Base-by-base conservation (phyloP, 2,329 filamentous ascomycete species). In the Scedosporium apiospermum region DNA sequence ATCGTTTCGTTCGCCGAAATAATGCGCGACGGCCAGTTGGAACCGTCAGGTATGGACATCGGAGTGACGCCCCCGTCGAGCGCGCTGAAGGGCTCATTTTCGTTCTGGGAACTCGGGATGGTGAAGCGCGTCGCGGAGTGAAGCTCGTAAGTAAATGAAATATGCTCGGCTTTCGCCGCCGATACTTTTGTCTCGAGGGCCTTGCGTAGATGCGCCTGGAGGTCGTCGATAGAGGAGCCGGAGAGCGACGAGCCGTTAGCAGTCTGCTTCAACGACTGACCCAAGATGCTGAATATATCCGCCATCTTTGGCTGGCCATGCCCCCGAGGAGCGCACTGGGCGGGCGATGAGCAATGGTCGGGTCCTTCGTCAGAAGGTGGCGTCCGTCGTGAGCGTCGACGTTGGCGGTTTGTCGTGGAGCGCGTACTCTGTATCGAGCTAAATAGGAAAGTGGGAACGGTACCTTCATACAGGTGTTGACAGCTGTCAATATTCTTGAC, bases 81-180 rank as follows among this genome's bases (percentile, higher is more conserved):
- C 16, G 65, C 66, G n/a, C 76, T 73, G 14, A 70, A 62, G 4
- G 67, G 65, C 26, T 71, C 71, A 65, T 74, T 74, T 51, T 80
- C 76, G 27, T 66, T 61, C 23, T 77, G 75, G 58, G 70, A 68
- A 57, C 74, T 68, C 2, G 70, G 67, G 6, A 84, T 65, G 7
- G 75, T 66, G 62, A 86, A 78, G 34, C 76, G 71, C 3, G 77
- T 73, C 6, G 76, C 73, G 0, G 77, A 71, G 1, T 76, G 73
- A 30, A 86, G 68, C 65, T 82, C 78, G 60, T 83, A 74, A 1
- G 73, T 78, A 18, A 74, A 69, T 6, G 77, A 74, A 10, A 82
- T 70, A 65, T 82, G 80, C 61, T 83, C 76, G 49, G 80, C 82
- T 58, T 78, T 79, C 21, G 74, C 80, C 10, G 76, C 73, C 4